Conservation (phyloP, 768 basidiomycete genomes). For the Mycena latifolia region DNA sequence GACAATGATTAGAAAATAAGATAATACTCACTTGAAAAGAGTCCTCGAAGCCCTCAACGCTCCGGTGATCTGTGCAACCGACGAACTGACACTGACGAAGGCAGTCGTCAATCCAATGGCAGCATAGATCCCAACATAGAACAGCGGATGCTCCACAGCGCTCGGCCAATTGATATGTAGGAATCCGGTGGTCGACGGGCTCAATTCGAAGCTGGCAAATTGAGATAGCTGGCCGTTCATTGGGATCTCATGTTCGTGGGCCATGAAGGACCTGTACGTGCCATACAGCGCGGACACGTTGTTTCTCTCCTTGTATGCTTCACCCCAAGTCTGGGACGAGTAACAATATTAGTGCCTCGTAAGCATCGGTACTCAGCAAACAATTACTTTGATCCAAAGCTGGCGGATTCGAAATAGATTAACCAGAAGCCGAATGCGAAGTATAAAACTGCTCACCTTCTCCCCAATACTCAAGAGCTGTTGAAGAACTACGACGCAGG, state of each 20-base stretch:
- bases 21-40: constrained; percentile 55
- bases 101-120: constrained; percentile 56
- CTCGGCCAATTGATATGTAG: constrained; percentile 56
- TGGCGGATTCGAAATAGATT: not conserved
- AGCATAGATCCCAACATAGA: constrained; percentile 79
- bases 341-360: not conserved
- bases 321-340: constrained; percentile 30
- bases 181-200: constrained; percentile 39
- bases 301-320: constrained; percentile 28
- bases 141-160: constrained; percentile 72
- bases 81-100: constrained; percentile 21
- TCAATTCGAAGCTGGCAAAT: constrained; percentile 37
- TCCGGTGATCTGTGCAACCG: constrained; percentile 67
- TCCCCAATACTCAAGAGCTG: constrained; percentile 67
- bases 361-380: not conserved
- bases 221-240: constrained; percentile 29
- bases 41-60: constrained; percentile 62
- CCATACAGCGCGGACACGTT: constrained; percentile 18
- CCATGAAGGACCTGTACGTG: constrained; percentile 12
- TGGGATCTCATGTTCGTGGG: constrained; percentile 24
- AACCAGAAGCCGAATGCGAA: not conserved
- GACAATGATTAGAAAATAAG: constrained; percentile 32
- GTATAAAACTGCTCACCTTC: constrained; percentile 47
- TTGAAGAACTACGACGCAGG: constrained; percentile 56
- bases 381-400: constrained; percentile 73